A percentile compares a stretch with the other conserved stretches of the same genome.
Evolutionary conservation across 1,284 basidiomycete genomes (phyloP).

Genomic region (Omphalotus olearius): DNA sequence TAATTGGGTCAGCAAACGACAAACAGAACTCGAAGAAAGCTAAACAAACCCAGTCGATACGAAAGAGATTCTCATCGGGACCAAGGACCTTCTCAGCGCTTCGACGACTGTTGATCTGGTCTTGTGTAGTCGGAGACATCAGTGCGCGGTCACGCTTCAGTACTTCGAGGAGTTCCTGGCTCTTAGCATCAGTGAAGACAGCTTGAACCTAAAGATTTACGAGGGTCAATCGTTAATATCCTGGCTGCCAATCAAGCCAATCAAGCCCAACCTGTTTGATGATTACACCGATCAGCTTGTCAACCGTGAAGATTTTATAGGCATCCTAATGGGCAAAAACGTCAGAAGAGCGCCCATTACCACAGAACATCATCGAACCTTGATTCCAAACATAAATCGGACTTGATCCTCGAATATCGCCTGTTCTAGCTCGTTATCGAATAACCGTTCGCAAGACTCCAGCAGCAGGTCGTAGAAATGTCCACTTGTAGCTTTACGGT

Average conservation of each 20-base stretch:
- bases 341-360: background rate
- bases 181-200: slow-evolving; percentile 76
- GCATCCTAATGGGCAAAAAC: slow-evolving; percentile 43
- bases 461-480: slow-evolving; percentile 85
- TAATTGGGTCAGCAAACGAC: slow-evolving; percentile 12
- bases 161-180: slow-evolving; percentile 79
- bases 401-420: slow-evolving; percentile 87
- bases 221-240: slow-evolving; percentile 1
- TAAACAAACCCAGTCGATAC: slow-evolving; percentile 82
- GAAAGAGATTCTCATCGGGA: slow-evolving; percentile 88
- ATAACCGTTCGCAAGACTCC: slow-evolving; percentile 85
- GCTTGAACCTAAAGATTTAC: slow-evolving; percentile 56
- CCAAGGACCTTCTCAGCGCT: slow-evolving; percentile 82
- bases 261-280: slow-evolving; percentile 70
- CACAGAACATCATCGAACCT: slow-evolving; percentile 33
- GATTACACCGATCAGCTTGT: slow-evolving; percentile 85
- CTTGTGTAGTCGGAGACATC: slow-evolving; percentile 64
- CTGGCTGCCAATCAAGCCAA: slow-evolving; percentile 20
- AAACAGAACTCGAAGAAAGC: background rate
- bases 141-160: slow-evolving; percentile 76
- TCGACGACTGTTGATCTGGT: slow-evolving; percentile 82
- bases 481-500: slow-evolving; percentile 29
- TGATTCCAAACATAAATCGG: slow-evolving; percentile 86
- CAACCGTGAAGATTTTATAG: slow-evolving; percentile 90
- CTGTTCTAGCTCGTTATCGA: slow-evolving; percentile 91